These are phyloP conservation scores for Thelonectria blattea DNA, from an alignment of 2,329 filamentous ascomycete genomes.

Conservation along the genomic window DNA sequence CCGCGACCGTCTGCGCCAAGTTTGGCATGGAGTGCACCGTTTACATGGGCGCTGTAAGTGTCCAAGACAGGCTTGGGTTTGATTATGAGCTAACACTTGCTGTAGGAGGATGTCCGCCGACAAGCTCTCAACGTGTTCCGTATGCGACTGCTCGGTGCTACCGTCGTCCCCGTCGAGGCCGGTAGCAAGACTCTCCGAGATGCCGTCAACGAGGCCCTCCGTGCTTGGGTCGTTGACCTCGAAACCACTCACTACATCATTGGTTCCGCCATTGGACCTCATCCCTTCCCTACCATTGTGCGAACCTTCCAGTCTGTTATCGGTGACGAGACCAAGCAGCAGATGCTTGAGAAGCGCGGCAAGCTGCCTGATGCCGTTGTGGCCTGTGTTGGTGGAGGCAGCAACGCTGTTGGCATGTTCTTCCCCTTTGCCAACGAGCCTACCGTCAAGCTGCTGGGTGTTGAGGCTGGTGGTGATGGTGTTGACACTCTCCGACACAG, in stretches of 20 bases:
- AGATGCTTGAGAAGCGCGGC: slow-evolving; percentile 83
- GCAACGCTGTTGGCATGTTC: slow-evolving; percentile 97
- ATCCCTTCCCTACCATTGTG: slow-evolving; percentile 97
- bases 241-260: slow-evolving; percentile 98
- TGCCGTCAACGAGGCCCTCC: slow-evolving; percentile 93
- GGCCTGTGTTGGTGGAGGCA: slow-evolving; percentile 93
- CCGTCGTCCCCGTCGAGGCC: slow-evolving; percentile 90
- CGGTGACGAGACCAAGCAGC: slow-evolving; percentile 89
- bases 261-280: slow-evolving; percentile 94
- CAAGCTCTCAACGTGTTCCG: slow-evolving; percentile 98
- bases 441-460: slow-evolving; percentile 85
- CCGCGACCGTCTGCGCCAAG: slow-evolving; percentile 95
- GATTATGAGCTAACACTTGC: slow-evolving; percentile 31
- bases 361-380: slow-evolving; percentile 96
- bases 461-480: slow-evolving; percentile 95
- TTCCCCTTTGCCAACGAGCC: slow-evolving; percentile 90
- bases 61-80: neutral
- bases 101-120: slow-evolving; percentile 84
- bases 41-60: slow-evolving; percentile 84
- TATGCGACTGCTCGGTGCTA: slow-evolving; percentile 93
- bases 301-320: slow-evolving; percentile 98
- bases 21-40: slow-evolving; percentile 98
- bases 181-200: slow-evolving; percentile 84
- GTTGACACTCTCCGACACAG: slow-evolving; percentile 84
- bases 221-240: slow-evolving; percentile 91